phyloP scores from a whole-genome alignment of 2,329 filamentous ascomycete genomes.

The Penicillium sp. region DNA sequence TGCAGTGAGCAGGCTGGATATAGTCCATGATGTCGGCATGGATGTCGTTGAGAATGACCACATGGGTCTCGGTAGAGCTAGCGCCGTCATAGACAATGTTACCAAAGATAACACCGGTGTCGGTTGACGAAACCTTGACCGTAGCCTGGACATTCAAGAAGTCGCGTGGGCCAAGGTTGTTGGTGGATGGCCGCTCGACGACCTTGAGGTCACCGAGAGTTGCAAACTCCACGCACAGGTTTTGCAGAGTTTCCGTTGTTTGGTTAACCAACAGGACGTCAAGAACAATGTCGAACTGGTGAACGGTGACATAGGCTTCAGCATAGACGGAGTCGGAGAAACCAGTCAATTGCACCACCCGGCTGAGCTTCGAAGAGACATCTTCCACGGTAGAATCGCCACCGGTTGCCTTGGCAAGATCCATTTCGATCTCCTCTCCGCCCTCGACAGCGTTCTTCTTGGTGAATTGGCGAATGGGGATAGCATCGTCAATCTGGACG shows the following conservation, averaged over 20 bases:
- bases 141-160: constrained; percentile 98
- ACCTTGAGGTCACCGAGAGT: constrained; percentile 97
- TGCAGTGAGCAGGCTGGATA: constrained; percentile 94
- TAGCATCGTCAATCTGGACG: constrained; percentile 92
- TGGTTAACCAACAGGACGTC: constrained; percentile 97
- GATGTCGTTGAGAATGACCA: constrained; percentile 96
- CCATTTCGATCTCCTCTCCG: constrained; percentile 79
- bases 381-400: constrained; percentile 84
- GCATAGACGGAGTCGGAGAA: constrained; percentile 98
- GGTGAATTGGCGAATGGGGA: constrained; percentile 86
- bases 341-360: constrained; percentile 94
- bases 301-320: constrained; percentile 98
- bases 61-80: constrained; percentile 87
- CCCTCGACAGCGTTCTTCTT: constrained; percentile 86
- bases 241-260: constrained; percentile 93
- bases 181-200: constrained; percentile 91
- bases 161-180: constrained; percentile 91
- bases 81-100: constrained; percentile 97
- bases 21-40: constrained; percentile 99
- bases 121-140: constrained; percentile 96
- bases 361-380: constrained; percentile 87
- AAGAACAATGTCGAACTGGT: constrained; percentile 97
- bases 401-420: constrained; percentile 90
- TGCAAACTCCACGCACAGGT: constrained; percentile 97
- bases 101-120: constrained; percentile 97